Evolutionary conservation across 352 stramenopile genomes (phyloP).

Genomic region (Phytophthora europaea): DNA sequence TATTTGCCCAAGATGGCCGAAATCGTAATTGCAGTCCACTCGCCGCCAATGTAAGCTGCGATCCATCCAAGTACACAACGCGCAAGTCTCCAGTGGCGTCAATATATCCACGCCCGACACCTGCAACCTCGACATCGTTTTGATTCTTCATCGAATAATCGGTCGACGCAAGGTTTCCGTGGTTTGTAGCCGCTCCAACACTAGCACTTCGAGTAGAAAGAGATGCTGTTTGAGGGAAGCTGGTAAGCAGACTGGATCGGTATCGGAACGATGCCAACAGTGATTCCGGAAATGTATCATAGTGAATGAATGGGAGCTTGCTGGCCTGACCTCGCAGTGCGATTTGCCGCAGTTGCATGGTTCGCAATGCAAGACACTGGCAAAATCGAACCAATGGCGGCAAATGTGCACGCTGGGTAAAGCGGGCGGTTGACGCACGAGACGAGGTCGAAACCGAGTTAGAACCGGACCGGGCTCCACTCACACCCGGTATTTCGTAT

Average conservation of each 20-base stretch:
- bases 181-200: background rate
- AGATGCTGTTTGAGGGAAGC: slow-evolving; percentile 4
- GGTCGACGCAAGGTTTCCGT: background rate
- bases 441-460: slow-evolving; percentile 7
- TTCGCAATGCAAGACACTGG: slow-evolving; percentile 61
- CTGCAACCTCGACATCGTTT: slow-evolving; percentile 42
- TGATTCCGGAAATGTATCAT: slow-evolving; percentile 53
- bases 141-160: background rate
- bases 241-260: slow-evolving; percentile 18
- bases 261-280: slow-evolving; percentile 54
- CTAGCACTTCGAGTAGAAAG: slow-evolving; percentile 5
- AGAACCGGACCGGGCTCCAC: slow-evolving; percentile 5
- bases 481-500: slow-evolving; percentile 37
- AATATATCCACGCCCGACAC: slow-evolving; percentile 57
- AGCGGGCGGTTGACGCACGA: slow-evolving; percentile 1
- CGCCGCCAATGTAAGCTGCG: slow-evolving; percentile 51
- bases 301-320: slow-evolving; percentile 65
- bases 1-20: slow-evolving; percentile 28
- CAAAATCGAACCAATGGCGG: slow-evolving; percentile 55
- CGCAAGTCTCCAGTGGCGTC: slow-evolving; percentile 45
- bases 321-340: slow-evolving; percentile 44
- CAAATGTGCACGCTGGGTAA: slow-evolving; percentile 18
- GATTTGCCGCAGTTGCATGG: slow-evolving; percentile 58
- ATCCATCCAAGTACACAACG: slow-evolving; percentile 59
- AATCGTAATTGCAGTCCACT: slow-evolving; percentile 60